Evolutionary conservation across 345 rosid genomes (phyloP).

Genomic region (Gossypium arboreum): DNA sequence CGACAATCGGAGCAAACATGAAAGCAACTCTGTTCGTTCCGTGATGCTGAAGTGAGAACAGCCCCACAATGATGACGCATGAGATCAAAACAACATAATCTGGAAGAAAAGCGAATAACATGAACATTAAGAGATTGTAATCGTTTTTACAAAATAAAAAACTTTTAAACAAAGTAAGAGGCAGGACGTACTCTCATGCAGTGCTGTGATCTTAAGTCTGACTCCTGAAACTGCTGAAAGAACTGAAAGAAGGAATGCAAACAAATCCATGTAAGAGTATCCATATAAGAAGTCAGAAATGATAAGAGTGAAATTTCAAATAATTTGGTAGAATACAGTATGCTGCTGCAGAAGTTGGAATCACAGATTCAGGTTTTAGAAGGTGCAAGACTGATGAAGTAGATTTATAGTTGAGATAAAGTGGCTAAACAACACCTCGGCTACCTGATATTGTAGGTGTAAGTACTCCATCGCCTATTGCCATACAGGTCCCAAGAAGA

Average conservation of each 20-base stretch:
- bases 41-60: conserved; percentile 76
- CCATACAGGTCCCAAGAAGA: conserved; percentile 76
- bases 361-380: conserved; percentile 1
- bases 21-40: conserved; percentile 85
- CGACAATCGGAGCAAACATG: conserved; percentile 70
- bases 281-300: not conserved
- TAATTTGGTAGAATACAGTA: too few relatives aligned
- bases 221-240: conserved; percentile 81
- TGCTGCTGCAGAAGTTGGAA: too few relatives aligned
- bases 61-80: conserved; percentile 63
- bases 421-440: not conserved
- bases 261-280: conserved; percentile 7
- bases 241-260: conserved; percentile 37
- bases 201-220: conserved; percentile 48
- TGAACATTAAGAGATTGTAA: not conserved
- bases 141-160: not conserved
- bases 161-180: conserved; percentile 8
- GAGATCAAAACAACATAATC: conserved; percentile 67
- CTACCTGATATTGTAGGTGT: conserved; percentile 89
- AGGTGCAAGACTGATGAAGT: conserved; percentile 1
- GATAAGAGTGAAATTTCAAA: too few relatives aligned
- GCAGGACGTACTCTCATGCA: conserved; percentile 60
- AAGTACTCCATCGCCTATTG: conserved; percentile 69
- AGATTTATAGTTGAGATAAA: not conserved
- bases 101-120: conserved; percentile 25